phyloP scores from a whole-genome alignment of 495 filamentous ascomycete genomes.

The Rhypophila decipiens region DNA sequence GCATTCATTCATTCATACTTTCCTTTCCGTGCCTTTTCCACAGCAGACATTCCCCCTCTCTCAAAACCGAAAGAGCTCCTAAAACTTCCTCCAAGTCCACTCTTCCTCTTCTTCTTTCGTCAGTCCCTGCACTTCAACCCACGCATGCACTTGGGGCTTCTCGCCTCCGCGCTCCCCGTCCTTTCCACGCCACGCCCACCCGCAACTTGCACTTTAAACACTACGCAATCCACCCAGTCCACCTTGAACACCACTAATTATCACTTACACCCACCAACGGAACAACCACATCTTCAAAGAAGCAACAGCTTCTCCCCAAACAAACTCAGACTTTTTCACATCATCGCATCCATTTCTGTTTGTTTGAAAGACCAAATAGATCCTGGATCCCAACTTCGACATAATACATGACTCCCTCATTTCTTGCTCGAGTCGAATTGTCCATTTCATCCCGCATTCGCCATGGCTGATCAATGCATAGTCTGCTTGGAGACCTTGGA shows the following conservation, averaged over 20 bases:
- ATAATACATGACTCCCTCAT: conserved; percentile 30
- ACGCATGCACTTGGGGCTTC: background rate
- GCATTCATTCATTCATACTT: conserved; percentile 10
- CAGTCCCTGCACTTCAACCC: background rate
- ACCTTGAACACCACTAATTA: background rate
- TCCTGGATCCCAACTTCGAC: conserved; percentile 5
- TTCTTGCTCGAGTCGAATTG: conserved; percentile 1
- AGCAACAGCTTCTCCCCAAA: conserved; percentile 1
- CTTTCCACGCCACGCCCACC: background rate
- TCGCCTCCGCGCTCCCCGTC: background rate
- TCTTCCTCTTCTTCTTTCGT: conserved; percentile 4
- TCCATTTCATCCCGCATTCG: conserved; percentile 11
- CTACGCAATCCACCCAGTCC: background rate
- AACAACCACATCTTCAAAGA: background rate
- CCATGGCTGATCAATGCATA: conserved; percentile 91
- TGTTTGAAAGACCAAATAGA: too few species aligned
- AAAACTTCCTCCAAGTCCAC: conserved; percentile 2
- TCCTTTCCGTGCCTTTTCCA: conserved; percentile 8
- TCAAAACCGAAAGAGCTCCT: background rate
- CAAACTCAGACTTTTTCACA: background rate
- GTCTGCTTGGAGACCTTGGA: conserved; percentile 91
- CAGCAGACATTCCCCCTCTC: conserved; percentile 3
- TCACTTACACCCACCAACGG: conserved; percentile 5
- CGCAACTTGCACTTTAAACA: background rate
- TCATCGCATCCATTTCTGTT: too few species aligned